Evolutionary conservation across 2,329 filamentous ascomycete species (phyloP).

Genomic region (Fusarium hostae): DNA sequence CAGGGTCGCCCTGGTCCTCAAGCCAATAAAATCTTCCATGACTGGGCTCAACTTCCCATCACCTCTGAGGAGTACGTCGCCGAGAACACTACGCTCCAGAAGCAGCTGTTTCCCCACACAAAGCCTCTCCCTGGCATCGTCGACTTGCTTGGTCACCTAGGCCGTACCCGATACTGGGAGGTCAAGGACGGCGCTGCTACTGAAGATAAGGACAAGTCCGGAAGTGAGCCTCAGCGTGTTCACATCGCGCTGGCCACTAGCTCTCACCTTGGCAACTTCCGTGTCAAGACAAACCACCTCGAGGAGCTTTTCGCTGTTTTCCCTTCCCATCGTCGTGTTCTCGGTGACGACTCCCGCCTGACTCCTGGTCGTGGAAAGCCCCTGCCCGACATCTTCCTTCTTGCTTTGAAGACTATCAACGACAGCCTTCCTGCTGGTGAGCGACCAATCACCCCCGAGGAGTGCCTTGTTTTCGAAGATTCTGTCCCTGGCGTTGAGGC

Average conservation of each 20-base stretch:
- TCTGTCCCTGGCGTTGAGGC: conserved; percentile 92
- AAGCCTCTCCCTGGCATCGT: conserved; percentile 82
- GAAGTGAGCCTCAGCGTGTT: conserved; percentile 56
- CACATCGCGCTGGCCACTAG: conserved; percentile 90
- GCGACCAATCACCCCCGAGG: conserved; percentile 76
- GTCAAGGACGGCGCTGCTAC: conserved; percentile 45
- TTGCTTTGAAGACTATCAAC: conserved; percentile 89
- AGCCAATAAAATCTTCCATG: conserved; percentile 68
- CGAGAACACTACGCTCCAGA: conserved; percentile 72
- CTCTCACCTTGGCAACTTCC: conserved; percentile 76
- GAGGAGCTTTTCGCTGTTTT: conserved; percentile 73
- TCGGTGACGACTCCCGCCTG: conserved; percentile 88
- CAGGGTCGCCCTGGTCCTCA: conserved; percentile 67
- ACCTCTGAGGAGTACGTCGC: conserved; percentile 72
- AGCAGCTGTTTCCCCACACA: conserved; percentile 76
- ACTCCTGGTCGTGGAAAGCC: conserved; percentile 87
- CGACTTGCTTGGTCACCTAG: conserved; percentile 72
- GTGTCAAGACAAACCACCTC: conserved; percentile 77
- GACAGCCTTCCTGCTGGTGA: conserved; percentile 72
- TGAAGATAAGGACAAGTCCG: conserved; percentile 28
- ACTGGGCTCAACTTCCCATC: conserved; percentile 90
- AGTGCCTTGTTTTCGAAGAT: conserved; percentile 97
- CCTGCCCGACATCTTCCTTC: conserved; percentile 90
- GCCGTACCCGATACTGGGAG: conserved; percentile 63
- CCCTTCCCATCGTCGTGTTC: conserved; percentile 74